Base-by-base conservation (phyloP, 2,329 filamentous ascomycete genomes). In the Gnomoniopsis smithogilvyi region DNA sequence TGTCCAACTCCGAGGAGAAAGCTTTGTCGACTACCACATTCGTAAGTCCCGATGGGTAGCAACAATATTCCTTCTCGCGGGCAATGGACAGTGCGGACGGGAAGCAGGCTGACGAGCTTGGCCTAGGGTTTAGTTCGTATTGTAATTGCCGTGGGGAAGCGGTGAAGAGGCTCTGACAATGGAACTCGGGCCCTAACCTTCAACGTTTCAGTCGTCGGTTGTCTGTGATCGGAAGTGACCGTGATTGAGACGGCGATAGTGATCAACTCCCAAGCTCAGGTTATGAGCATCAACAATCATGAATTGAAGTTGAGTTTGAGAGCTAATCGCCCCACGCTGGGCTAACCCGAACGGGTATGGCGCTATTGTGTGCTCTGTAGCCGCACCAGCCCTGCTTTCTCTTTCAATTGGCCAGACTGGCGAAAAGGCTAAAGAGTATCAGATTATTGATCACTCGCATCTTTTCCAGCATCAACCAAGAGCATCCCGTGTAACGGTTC, bases 291-390 rank as follows among this genome's bases (percentile, higher is more conserved):
- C 12, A 14, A 41, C 6, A 41, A 41, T 41, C 36, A 45, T 45
- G 54, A 48, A 33, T 30, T 30, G 26, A 30, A 30, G 55, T 47
- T 58, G 56, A 59, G 34, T 54, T 59, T 54, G 34, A 45, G 54
- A 51, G 36, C 26, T 14, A 41, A 3, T n/a, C 49, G 50, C 56
- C 56, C 56, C 56, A 53, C 55, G 33, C 38, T 4, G 30, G 17
- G 19, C 41, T 47, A 52, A 1, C 14, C 43, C 50, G 3, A 3
- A 48, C 3, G 8, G 41, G 55, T 11, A 14, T 58, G 33, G 55
- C n/a, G 49, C 17, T 3, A 21, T 26, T 8, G 14, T 38, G 8
- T 26, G 30, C 24, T 21, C 10, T 8, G 12, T 47, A 47, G 30
- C 45, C 30, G 53, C 34, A 26, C 46, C 36, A 12, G 41, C 41